Conservation (phyloP, 257 asterid genomes). For the Scutellaria barbata region DNA sequence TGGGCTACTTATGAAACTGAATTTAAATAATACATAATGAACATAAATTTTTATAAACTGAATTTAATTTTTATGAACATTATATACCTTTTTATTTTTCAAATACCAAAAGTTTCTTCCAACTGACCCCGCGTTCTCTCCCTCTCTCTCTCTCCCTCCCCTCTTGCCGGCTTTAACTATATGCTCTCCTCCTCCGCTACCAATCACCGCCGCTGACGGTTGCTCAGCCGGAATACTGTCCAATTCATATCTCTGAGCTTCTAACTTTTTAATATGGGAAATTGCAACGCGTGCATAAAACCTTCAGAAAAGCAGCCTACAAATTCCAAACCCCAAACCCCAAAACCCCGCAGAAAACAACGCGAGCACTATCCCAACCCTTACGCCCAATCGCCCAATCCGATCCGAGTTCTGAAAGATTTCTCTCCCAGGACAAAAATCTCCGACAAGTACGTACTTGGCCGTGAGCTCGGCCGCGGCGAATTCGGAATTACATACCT, state of each 20-base stretch:
- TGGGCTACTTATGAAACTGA: too few relatives aligned
- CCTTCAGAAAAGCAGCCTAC: constrained; percentile 45
- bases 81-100: constrained; percentile 3
- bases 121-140: constrained; percentile 62
- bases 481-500: constrained; percentile 83
- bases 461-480: constrained; percentile 89
- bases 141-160: constrained; percentile 1
- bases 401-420: constrained; percentile 73
- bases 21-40: too few relatives aligned
- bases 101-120: constrained; percentile 45
- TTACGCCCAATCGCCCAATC: constrained; percentile 56
- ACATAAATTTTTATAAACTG: too few relatives aligned
- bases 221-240: constrained; percentile 27
- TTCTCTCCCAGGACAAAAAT: constrained; percentile 54
- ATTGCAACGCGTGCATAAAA: constrained; percentile 76
- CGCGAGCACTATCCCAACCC: constrained; percentile 65
- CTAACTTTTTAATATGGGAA: constrained; percentile 55
- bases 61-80: too few relatives aligned
- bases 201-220: constrained; percentile 48
- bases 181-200: constrained; percentile 31
- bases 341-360: constrained; percentile 48
- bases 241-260: neutral
- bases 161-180: constrained; percentile 23
- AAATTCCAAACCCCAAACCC: constrained; percentile 38
- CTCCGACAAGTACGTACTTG: constrained; percentile 75